Percentiles rank a stretch among this genome's conserved stretches.
phyloP scores from a whole-genome alignment of 1,284 basidiomycete genomes.

The Hortiboletus rubellus region DNA sequence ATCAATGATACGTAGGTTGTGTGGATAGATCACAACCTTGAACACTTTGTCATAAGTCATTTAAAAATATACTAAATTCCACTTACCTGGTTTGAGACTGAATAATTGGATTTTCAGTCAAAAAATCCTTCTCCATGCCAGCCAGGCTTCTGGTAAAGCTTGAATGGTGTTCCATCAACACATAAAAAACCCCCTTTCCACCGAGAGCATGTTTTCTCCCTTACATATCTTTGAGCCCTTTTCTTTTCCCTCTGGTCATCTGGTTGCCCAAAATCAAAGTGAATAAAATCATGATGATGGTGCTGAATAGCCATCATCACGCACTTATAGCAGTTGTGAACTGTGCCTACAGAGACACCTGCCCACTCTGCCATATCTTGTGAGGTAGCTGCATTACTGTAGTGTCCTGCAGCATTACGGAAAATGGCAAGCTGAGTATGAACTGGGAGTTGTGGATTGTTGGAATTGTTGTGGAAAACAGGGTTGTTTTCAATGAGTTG shows the following conservation, averaged over 20 bases:
- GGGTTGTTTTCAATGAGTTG: slow-evolving; percentile 18
- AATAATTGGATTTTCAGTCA: slow-evolving; percentile 18
- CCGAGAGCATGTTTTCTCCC: neutral
- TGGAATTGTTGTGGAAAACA: slow-evolving; percentile 20
- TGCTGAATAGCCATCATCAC: too few species aligned
- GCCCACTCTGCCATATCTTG: too few species aligned
- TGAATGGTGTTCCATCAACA: slow-evolving; percentile 17
- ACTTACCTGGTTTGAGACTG: slow-evolving; percentile 13
- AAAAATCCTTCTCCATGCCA: slow-evolving; percentile 17
- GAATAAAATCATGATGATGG: too few species aligned
- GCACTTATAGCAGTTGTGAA: too few species aligned
- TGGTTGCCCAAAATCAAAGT: neutral
- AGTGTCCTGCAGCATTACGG: too few species aligned
- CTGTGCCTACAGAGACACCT: too few species aligned
- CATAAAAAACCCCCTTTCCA: slow-evolving; percentile 9
- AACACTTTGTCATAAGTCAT: neutral
- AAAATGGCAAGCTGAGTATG: too few species aligned
- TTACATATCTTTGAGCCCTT: neutral
- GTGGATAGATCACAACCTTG: slow-evolving; percentile 15
- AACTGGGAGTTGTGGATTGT: too few species aligned
- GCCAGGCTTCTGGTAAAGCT: slow-evolving; percentile 20
- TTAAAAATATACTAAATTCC: too few species aligned
- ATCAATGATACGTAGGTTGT: slow-evolving; percentile 23
- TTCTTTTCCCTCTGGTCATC: neutral
- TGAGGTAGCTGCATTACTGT: too few species aligned